Base-by-base conservation (phyloP, 208 protist genomes). In the Phytomonas sp. region DNA sequence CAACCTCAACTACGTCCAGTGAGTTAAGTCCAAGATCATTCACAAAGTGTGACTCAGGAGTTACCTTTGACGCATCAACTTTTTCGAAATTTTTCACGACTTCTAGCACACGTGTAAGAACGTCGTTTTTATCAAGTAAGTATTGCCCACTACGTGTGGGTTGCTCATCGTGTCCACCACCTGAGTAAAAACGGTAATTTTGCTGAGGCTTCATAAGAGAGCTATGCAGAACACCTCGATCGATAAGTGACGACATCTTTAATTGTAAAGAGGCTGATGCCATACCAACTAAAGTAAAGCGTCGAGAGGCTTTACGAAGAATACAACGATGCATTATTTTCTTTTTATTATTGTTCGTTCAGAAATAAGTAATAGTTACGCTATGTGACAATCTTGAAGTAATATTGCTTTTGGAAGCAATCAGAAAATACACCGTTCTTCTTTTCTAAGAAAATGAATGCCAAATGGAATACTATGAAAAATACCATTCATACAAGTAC, bases 51-150 rank as follows among this genome's bases (percentile, higher is more conserved):
- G 93, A 91, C 52, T 92, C 85, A 36, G 91, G 83, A 0, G 82
- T 93, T 31, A 98, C 95, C 70, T 94, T 95, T 30, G 81, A 91
- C 12, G 94, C 91, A 63, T 94, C 87, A 12, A 98, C 93, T 78
- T 98, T 98, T 71, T 98, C 92, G 65, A 98, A 98, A 69, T 98
- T 98, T 75, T 97, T 98, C 32, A 98, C 83, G 5, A 98, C 92
- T 67, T 97, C 87, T 26, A 98, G 69, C 2, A 98, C 94, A 83
- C 97, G 88, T 36, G 95, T 94, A 33, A 93, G 87, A n/a, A 98
- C 93, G 45, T 98, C 97, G 69, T 97, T 91, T 69, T 92, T 94
- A 66, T 96, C 87, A 7, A 98, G 79, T 63, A 97, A 76, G 76
- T 97, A 97, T 70, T 94, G 87, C 29, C 87, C 88, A 40, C 83